A percentile compares a stretch with the other conserved stretches of the same genome.
These are phyloP conservation scores for Bipolaris gigantea DNA, from an alignment of 2,329 filamentous ascomycete species.

Conservation along the genomic window DNA sequence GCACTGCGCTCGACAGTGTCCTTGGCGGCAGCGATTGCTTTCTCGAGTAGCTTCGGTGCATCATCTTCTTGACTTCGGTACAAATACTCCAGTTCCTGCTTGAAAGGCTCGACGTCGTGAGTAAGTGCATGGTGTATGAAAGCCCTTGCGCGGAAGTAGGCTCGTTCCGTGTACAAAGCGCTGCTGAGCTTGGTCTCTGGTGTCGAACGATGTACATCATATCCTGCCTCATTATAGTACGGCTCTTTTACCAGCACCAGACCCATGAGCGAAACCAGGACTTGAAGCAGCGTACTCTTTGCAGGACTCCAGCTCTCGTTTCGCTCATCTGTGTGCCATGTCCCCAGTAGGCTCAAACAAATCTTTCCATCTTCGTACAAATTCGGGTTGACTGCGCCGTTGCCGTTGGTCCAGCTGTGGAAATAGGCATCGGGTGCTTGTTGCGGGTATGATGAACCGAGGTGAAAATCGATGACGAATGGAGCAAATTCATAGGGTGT, in stretches of 20 bases:
- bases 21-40: slow-evolving; percentile 49
- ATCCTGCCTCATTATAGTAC: slow-evolving; percentile 67
- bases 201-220: slow-evolving; percentile 54
- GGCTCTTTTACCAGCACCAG: slow-evolving; percentile 62
- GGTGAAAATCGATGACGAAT: slow-evolving; percentile 62
- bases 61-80: slow-evolving; percentile 47
- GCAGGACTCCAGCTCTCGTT: slow-evolving; percentile 58
- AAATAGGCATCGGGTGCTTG: slow-evolving; percentile 59
- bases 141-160: slow-evolving; percentile 55
- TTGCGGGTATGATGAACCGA: slow-evolving; percentile 55
- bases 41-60: slow-evolving; percentile 48
- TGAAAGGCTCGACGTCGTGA: slow-evolving; percentile 50
- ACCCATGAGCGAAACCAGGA: slow-evolving; percentile 60
- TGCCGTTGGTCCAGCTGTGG: slow-evolving; percentile 59
- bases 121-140: slow-evolving; percentile 55
- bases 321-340: slow-evolving; percentile 58
- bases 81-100: slow-evolving; percentile 56
- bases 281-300: slow-evolving; percentile 59
- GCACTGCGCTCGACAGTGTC: slow-evolving; percentile 47
- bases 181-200: slow-evolving; percentile 52
- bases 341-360: slow-evolving; percentile 61
- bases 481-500: slow-evolving; percentile 65
- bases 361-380: slow-evolving; percentile 66
- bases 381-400: slow-evolving; percentile 62
- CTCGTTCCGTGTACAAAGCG: slow-evolving; percentile 57